Base-by-base conservation (phyloP, 2,329 filamentous ascomycete genomes). In the Sphaerulina vaccinii region DNA sequence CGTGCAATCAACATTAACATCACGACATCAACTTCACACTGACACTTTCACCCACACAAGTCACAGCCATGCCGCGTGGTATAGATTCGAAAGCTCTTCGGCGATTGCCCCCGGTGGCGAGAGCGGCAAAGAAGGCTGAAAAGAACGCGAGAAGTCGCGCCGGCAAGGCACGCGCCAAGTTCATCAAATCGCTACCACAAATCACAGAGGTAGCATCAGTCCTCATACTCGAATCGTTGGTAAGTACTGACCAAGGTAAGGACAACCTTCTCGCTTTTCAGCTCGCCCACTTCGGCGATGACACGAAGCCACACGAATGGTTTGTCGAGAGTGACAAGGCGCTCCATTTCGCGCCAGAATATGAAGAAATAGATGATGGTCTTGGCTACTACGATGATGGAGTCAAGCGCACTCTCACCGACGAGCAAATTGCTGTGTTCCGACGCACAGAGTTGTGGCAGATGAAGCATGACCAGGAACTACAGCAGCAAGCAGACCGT, bases 361-460 rank as follows among this genome's bases (percentile, higher is more conserved):
- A 68, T n/a, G 68, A 74, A 53, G 67, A 71, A 2, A 68, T 76
- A 15, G 77, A 79, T 22, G 81, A 85, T 33, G 86, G 74, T 1
- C 75, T 96, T 13, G 92, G 90, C 15, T 92, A 89, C 70, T 97
- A 97, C 61, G 71, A 81, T 1, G 91, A 97, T 65, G 91, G 92
- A 2, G 82, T 84, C 55, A 93, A 93, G 68, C 86, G 92, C 35
- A 96, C 90, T 15, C 76, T 97, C 62, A 96, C 91, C 8, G 88
- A 96, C 65, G 88, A 90, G 62, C 88, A 96, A 73, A 89, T 96
- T 61, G 82, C 83, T 47, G 92, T 96, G 55, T 96, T 96, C 68
- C 81, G 91, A 55, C 89, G 95, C 66, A 92, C 88, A 2, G 92
- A 97, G 70, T 80, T 95, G 18, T 85, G 93, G 65, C 72, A 81